Evolutionary conservation across 2,329 filamentous ascomycete genomes (phyloP), one percentile per base, ranked within the genome.

Genomic region (Aspergillus melleus): DNA sequence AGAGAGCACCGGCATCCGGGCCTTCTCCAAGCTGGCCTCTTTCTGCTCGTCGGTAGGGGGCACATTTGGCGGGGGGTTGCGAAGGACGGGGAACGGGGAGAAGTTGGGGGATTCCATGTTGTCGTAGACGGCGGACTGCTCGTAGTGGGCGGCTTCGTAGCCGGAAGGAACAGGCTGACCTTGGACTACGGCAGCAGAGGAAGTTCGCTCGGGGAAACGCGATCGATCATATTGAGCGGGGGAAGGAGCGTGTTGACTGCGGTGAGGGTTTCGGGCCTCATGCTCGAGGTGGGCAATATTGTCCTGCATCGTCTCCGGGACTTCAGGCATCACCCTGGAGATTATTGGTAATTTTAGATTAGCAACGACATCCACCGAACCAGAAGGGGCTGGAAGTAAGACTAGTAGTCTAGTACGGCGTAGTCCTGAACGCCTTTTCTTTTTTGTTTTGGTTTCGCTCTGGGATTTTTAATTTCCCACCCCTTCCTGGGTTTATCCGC

Each of bases 231-330:
- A 74, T 54, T 74, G 74, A 52, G 67, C 60, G 29, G 69, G 68
- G 26, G 26, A 29, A 26, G 26, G 9, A 29, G 67, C 68, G 49
- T 72, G 70, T 51, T 76, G 72, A 44, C 67, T 67, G 60, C 78
- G 77, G 81, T 84, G 80, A 77, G 79, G 71, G 53, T 70, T 72
- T 56, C 72, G 70, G 62, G 90, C 89, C 81, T 92, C 88, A 61
- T 92, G 84, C 82, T 97, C 93, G 80, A 99, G 87, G 76, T 93
- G 89, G 71, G 94, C 90, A 66, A 99, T 86, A 78, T 91, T 94
- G 72, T 96, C 89, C 80, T 96, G 92, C 86, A 99, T 97, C 79
- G 96, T 94, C 78, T 94, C 90, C 68, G 94, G 92, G 66, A 97
- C 92, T 83, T 97, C 92, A 75, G 92, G 91, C 88, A 94, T 96